phyloP scores from a whole-genome alignment of 805 yeast species.

The Metschnikowia similis region DNA sequence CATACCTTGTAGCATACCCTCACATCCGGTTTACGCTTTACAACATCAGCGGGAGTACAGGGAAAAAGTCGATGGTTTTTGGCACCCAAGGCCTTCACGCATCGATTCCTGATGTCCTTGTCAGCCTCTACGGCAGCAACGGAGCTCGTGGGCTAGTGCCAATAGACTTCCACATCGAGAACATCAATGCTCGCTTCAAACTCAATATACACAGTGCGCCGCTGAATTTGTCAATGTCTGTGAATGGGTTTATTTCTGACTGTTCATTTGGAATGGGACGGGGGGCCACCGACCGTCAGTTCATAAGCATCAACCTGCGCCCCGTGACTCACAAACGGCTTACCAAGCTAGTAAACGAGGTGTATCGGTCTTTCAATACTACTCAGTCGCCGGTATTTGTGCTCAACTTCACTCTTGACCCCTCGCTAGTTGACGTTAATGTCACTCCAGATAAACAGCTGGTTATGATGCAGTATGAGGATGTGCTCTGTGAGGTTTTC shows the following conservation, averaged over 20 bases:
- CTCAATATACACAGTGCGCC: slow-evolving; percentile 15
- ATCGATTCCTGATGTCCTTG: slow-evolving; percentile 46
- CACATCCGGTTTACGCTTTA: slow-evolving; percentile 57
- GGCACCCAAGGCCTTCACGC: slow-evolving; percentile 54
- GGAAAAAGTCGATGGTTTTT: slow-evolving; percentile 50
- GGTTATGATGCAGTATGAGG: slow-evolving; percentile 65
- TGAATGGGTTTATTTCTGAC: slow-evolving; percentile 64
- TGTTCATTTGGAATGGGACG: slow-evolving; percentile 72
- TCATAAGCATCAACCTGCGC: slow-evolving; percentile 65
- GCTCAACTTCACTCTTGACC: slow-evolving; percentile 52
- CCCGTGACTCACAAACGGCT: slow-evolving; percentile 63
- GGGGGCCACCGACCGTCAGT: slow-evolving; percentile 69
- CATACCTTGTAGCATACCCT: slow-evolving; percentile 60
- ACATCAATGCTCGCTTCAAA: slow-evolving; percentile 23
- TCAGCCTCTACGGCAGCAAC: slow-evolving; percentile 66
- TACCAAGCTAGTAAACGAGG: slow-evolving; percentile 61
- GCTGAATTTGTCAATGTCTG: slow-evolving; percentile 1
- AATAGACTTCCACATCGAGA: slow-evolving; percentile 40
- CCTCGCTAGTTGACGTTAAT: slow-evolving; percentile 67
- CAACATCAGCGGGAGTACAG: slow-evolving; percentile 40
- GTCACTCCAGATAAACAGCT: slow-evolving; percentile 88
- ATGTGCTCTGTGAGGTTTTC: slow-evolving; percentile 50
- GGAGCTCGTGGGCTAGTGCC: slow-evolving; percentile 56
- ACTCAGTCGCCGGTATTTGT: slow-evolving; percentile 71
- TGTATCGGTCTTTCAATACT: slow-evolving; percentile 66